phyloP scores from a whole-genome alignment of 2,329 filamentous ascomycete genomes.

The Claviceps maximensis region DNA sequence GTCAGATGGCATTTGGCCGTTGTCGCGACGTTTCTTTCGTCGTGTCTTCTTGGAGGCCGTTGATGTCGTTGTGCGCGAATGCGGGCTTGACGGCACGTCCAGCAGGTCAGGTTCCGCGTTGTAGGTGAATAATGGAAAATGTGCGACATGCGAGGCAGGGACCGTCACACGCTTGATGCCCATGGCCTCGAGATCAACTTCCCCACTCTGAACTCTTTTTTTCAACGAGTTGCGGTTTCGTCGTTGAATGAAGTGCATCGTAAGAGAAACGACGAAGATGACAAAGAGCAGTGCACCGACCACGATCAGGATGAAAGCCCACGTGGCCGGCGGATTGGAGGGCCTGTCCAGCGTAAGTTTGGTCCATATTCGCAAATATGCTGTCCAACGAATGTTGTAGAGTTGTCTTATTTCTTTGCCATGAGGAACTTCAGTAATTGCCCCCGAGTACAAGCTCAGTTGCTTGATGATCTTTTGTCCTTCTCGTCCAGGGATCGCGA shows the following conservation, averaged over 20 bases:
- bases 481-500: conserved; percentile 58
- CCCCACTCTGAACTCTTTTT: conserved; percentile 58
- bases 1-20: conserved; percentile 16
- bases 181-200: conserved; percentile 74
- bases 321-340: conserved; percentile 54
- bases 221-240: conserved; percentile 54
- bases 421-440: conserved; percentile 48
- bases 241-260: conserved; percentile 68
- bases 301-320: conserved; percentile 65
- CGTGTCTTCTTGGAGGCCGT: conserved; percentile 16
- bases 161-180: conserved; percentile 75
- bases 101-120: conserved; percentile 36
- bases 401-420: conserved; percentile 40
- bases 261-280: conserved; percentile 50
- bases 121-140: conserved; percentile 71
- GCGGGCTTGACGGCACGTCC: conserved; percentile 21
- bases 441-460: conserved; percentile 65
- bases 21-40: conserved; percentile 18
- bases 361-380: conserved; percentile 49
- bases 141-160: conserved; percentile 54
- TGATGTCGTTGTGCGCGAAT: conserved; percentile 14
- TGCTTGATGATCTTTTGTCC: conserved; percentile 59
- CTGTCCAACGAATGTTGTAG: conserved; percentile 40
- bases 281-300: conserved; percentile 58
- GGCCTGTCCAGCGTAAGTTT: conserved; percentile 34